Evolutionary conservation across 306 rosid species (phyloP).

Genomic region (Luffa aegyptiaca): DNA sequence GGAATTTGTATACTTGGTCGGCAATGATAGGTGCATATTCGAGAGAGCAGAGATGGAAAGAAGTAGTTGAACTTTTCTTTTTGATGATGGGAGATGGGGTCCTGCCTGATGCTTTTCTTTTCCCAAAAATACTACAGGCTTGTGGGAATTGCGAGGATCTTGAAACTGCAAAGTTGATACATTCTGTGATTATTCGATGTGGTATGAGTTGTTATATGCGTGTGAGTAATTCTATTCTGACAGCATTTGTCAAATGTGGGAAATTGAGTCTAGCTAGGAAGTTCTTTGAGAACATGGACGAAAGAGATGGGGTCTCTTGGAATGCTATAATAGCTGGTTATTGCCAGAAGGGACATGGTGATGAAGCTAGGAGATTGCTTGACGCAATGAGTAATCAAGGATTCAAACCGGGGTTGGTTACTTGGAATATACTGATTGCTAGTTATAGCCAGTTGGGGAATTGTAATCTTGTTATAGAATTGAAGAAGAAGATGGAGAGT

Average conservation of each 20-base stretch:
- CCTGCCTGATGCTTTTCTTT: conserved; percentile 61
- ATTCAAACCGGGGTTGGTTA: conserved; percentile 51
- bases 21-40: conserved; percentile 85
- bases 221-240: conserved; percentile 49
- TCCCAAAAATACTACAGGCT: conserved; percentile 72
- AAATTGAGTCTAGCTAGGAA: conserved; percentile 44
- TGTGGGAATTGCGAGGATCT: conserved; percentile 52
- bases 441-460: conserved; percentile 58
- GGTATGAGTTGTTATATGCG: conserved; percentile 29
- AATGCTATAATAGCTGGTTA: conserved; percentile 59
- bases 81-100: conserved; percentile 52
- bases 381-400: conserved; percentile 54
- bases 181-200: conserved; percentile 51
- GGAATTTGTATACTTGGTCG: conserved; percentile 91
- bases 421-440: conserved; percentile 76
- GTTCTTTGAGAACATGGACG: conserved; percentile 50
- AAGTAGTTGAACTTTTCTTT: conserved; percentile 53
- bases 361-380: conserved; percentile 45
- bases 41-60: conserved; percentile 53
- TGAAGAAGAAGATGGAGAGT: conserved; percentile 81
- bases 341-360: conserved; percentile 50
- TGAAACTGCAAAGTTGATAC: conserved; percentile 43
- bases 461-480: conserved; percentile 51
- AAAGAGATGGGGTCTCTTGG: conserved; percentile 58
- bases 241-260: conserved; percentile 63